Evolutionary conservation across 2,329 filamentous ascomycete genomes (phyloP).

Genomic region (Pleomassaria siparia): DNA sequence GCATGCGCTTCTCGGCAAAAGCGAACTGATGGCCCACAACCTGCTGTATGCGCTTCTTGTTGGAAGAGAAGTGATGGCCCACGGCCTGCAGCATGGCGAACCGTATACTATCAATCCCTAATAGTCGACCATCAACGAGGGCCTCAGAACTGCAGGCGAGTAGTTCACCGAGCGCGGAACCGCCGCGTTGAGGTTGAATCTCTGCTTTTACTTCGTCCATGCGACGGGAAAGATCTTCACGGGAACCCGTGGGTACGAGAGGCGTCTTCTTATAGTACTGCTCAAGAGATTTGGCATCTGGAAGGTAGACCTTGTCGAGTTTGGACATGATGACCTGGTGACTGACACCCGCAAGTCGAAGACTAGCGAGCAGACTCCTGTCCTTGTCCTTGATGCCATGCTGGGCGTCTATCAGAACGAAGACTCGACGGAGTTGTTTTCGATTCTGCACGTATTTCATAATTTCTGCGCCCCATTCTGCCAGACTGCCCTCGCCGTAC

Average conservation of each 20-base stretch:
- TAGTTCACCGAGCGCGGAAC: constrained; percentile 58
- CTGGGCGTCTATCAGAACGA: constrained; percentile 64
- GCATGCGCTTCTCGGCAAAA: too few relatives aligned
- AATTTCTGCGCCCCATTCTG: constrained; percentile 67
- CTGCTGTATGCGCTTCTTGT: too few relatives aligned
- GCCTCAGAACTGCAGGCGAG: constrained; percentile 60
- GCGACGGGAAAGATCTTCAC: constrained; percentile 46
- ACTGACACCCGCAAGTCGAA: constrained; percentile 59
- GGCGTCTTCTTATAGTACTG: constrained; percentile 15
- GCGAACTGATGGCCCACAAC: too few relatives aligned
- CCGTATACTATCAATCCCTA: constrained; percentile 64
- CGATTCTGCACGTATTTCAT: constrained; percentile 66
- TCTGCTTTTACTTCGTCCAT: constrained; percentile 41
- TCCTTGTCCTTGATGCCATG: constrained; percentile 67
- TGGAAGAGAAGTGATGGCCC: constrained; percentile 8
- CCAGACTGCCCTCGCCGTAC: constrained; percentile 64
- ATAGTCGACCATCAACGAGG: constrained; percentile 48
- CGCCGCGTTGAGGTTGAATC: constrained; percentile 36
- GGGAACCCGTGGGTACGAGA: constrained; percentile 36
- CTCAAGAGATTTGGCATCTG: constrained; percentile 18
- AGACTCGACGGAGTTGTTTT: constrained; percentile 64
- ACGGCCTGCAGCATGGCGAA: constrained; percentile 66
- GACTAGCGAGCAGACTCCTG: constrained; percentile 56
- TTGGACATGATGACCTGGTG: constrained; percentile 70
- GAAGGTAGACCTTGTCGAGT: constrained; percentile 52